Evolutionary conservation across 495 filamentous ascomycete genomes (phyloP), one percentile per base, ranked within the genome.

Genomic region (Oidiodendron maius): DNA sequence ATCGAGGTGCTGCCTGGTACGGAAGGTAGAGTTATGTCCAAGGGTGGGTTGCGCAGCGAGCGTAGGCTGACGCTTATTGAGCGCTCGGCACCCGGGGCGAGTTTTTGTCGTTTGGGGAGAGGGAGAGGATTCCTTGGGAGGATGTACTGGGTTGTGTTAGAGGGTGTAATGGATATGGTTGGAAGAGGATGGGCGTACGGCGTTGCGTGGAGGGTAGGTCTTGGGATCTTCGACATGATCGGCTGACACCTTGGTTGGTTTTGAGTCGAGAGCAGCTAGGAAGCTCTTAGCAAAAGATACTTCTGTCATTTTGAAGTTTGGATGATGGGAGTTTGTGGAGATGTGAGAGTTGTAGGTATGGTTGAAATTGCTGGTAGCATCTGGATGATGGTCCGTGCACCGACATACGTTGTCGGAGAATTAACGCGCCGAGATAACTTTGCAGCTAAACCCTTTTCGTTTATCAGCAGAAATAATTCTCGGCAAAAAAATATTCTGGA

Each of bases 151-250:
- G 10, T 1, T 44, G 16, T 36, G 17, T 26, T 48, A 21, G 16
- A 24, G 12, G 40, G 20, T 9, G 46, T 25, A 26, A 48, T n/a
- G 9, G 44, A 22, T 26, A 21, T 10, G 11, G 41, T 24, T n/a
- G 47, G 46, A 3, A 40, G 16, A 47, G 15, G 32, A 21, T 20
- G 21, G 10, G 75, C 84, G 47, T 74, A 95, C 90, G 26, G 87
- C 81, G 25, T 74, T 69, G 44, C 80, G 78, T 24, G 81, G 68
- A 13, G 84, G 81, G 59, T 90, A 81, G 49, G 72, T 79, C 57
- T 81, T 81, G 25, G 87, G 78, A 60, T 96, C 87, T 63, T 87
- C 82, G 68, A 91, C 80, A 80, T 96, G 82, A 66, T 96, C 89
- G 51, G 84, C 68, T 10, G 80, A 75, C 41, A 96, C 75, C 67